Conservation (phyloP, 177 flowering plant genomes). For the Vitis hybrid region DNA sequence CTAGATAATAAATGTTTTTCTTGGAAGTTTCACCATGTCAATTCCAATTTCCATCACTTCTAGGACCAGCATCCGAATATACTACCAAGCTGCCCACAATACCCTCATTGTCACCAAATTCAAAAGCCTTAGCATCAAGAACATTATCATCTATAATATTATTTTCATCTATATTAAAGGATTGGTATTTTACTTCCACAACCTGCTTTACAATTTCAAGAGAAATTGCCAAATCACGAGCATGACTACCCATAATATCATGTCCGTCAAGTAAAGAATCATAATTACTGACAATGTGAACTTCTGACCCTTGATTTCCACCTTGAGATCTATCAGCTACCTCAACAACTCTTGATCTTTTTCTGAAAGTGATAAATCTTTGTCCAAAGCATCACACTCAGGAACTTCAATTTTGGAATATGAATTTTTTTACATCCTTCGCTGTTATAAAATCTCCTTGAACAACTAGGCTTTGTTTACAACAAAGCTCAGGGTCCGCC, state of each 20-base stretch:
- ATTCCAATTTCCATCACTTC: background rate
- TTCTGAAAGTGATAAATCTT: background rate
- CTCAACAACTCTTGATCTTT: slow-evolving; percentile 1
- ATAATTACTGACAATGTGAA: background rate
- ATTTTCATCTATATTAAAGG: background rate
- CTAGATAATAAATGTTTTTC: background rate
- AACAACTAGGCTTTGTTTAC: no score
- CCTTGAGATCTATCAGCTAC: no score
- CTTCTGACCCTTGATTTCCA: no score
- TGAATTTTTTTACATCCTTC: no score
- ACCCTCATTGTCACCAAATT: background rate
- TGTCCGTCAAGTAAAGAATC: background rate
- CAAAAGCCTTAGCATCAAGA: background rate
- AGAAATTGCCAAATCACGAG: background rate
- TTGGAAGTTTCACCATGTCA: background rate
- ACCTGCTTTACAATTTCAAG: background rate
- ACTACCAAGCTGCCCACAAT: background rate
- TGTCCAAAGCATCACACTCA: no score
- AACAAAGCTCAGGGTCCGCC: no score
- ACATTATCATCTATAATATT: background rate
- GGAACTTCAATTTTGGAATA: no score
- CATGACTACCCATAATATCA: background rate
- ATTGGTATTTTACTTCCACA: background rate
- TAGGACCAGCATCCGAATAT: background rate
- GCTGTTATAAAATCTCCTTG: no score